Evolutionary conservation across 352 stramenopile species (phyloP), one percentile per base, ranked within the genome.

Genomic region (Phytopythium boreale): DNA sequence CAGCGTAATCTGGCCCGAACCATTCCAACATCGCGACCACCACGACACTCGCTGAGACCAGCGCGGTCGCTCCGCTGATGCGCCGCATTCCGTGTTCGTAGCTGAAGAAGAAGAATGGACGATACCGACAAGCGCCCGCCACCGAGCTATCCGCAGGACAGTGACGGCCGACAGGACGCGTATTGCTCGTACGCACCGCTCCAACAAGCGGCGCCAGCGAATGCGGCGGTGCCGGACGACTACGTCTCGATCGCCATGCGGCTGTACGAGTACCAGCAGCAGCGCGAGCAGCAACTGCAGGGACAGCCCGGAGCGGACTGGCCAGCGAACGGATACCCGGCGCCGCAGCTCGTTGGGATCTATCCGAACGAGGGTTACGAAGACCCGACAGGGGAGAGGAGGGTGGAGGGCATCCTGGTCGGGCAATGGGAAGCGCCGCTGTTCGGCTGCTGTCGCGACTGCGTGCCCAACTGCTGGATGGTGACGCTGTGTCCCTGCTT

Each of bases 401-500:
- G 49, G 31, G 62, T 72, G 34, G 67, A 66, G 15, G 67, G 49
- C 24, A 66, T 74, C 41, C 59, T 59, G 2, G 26, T 66, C 24
- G 64, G 69, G 27, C 65, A 66, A 46, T 82, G 72, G 75, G 70
- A 74, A 1, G 67, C 52, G 4, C 61, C n/a, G 9, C 71, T 87
- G 51, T 85, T 59, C 46, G 70, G 60, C 56, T 88, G 77, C 67
- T 76, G 69, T 59, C 64, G 63, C 17, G 57, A 76, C 46, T 55
- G 66, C 31, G 64, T 82, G 29, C 76, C 79, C 58, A 88, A 88
- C 64, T 69, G 64, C 43, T 46, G 75, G 61, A 78, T 82, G 72
- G 61, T 62, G 20, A 70, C 57, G 22, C 78, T 56, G 49, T 85
- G 76, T 52, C 76, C 79, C 6, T 87, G 79, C 47, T 47, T 88